Conservation (phyloP, 306 rosid species). For the Prunus salicina region DNA sequence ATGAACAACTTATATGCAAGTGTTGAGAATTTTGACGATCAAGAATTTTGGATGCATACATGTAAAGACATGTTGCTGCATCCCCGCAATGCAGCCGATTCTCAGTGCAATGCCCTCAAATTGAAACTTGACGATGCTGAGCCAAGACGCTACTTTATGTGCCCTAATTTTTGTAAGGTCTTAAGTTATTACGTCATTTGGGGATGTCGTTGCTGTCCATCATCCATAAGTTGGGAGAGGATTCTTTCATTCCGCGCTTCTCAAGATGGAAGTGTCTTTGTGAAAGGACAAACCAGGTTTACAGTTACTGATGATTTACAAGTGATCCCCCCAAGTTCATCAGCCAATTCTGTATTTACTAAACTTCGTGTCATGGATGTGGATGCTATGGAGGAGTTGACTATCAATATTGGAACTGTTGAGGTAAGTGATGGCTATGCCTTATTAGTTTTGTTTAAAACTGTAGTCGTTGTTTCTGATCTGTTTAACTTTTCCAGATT, state of each 20-base stretch:
- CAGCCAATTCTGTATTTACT: neutral
- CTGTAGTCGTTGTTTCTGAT: neutral
- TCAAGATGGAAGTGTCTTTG: neutral
- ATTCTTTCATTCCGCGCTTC: neutral
- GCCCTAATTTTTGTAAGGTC: too few species aligned
- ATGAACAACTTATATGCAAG: slow-evolving; percentile 10
- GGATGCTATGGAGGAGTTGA: neutral
- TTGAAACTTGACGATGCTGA: neutral
- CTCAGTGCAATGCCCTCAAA: neutral
- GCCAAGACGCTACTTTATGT: neutral
- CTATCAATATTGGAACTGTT: neutral
- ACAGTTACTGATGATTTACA: slow-evolving; percentile 18
- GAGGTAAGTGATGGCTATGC: neutral
- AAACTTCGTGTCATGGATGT: neutral
- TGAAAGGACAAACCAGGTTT: neutral
- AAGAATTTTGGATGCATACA: neutral
- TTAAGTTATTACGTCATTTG: too few species aligned
- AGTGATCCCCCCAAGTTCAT: neutral
- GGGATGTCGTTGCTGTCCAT: too few species aligned
- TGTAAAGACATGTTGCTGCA: neutral
- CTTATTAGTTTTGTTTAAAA: neutral
- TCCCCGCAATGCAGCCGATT: neutral
- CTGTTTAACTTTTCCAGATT: neutral
- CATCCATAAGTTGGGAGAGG: accelerated
- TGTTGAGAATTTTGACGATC: neutral